Conservation (phyloP, 2,329 filamentous ascomycete genomes). For the Microsporum audouinii region DNA sequence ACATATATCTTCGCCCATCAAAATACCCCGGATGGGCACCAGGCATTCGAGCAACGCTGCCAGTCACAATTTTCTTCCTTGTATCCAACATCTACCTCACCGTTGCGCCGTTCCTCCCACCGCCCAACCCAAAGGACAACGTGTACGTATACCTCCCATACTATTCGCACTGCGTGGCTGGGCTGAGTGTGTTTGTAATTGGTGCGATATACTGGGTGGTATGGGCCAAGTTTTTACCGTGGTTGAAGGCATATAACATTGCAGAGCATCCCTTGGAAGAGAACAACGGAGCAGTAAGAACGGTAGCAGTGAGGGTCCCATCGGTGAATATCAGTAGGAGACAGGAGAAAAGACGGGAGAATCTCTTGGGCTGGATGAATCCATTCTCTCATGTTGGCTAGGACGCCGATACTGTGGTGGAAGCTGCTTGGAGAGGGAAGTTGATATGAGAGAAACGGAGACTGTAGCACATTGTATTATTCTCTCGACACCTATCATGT, state of each 20-base stretch:
- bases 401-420: background rate
- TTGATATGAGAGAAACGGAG: background rate
- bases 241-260: constrained; percentile 40
- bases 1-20: constrained; percentile 34
- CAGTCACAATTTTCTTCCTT: constrained; percentile 43
- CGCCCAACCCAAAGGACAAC: constrained; percentile 34
- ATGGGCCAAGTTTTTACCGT: constrained; percentile 41
- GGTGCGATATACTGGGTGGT: constrained; percentile 43
- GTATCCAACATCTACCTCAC: constrained; percentile 44
- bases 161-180: constrained; percentile 44
- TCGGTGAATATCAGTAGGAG: background rate
- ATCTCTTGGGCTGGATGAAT: background rate
- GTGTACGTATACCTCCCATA: constrained; percentile 45
- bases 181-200: constrained; percentile 38
- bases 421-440: background rate
- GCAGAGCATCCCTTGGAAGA: constrained; percentile 38
- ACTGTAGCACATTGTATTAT: background rate
- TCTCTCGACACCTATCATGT: background rate
- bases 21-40: constrained; percentile 38
- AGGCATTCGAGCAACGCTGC: constrained; percentile 40
- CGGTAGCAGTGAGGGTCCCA: background rate
- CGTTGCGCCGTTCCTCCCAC: constrained; percentile 42
- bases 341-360: background rate
- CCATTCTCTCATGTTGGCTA: background rate
- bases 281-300: constrained; percentile 2